Conservation (phyloP, 2,329 filamentous ascomycete genomes). For the Thelonectria olida region DNA sequence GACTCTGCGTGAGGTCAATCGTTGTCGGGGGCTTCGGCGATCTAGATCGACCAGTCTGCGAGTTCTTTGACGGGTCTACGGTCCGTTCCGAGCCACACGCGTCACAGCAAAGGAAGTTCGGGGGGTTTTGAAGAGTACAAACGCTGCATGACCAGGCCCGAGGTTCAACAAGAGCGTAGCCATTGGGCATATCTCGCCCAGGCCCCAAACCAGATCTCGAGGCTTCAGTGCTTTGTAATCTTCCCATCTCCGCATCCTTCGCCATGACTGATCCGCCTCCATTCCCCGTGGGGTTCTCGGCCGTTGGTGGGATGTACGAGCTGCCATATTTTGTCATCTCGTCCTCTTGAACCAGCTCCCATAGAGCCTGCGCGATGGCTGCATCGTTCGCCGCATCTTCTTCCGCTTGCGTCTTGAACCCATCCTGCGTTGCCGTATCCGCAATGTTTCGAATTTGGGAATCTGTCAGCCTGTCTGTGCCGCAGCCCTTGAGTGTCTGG, state of each 20-base stretch:
- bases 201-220: not conserved
- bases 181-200: not conserved
- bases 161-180: constrained; percentile 13
- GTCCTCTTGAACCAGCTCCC: constrained; percentile 88
- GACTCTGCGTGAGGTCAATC: constrained; percentile 49
- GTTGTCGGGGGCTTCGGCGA: constrained; percentile 25
- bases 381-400: constrained; percentile 89
- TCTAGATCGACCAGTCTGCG: constrained; percentile 29
- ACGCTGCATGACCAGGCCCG: constrained; percentile 61
- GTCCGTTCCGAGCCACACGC: constrained; percentile 61
- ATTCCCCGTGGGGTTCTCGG: constrained; percentile 60
- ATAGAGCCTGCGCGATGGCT: constrained; percentile 85
- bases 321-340: constrained; percentile 65
- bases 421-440: constrained; percentile 72
- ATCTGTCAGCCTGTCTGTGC: constrained; percentile 73
- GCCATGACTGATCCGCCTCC: constrained; percentile 46
- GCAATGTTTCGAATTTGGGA: constrained; percentile 72
- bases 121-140: constrained; percentile 67
- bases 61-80: constrained; percentile 25
- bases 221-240: constrained; percentile 13
- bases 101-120: constrained; percentile 62
- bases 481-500: constrained; percentile 77
- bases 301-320: constrained; percentile 59
- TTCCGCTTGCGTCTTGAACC: constrained; percentile 84
- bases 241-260: constrained; percentile 18